Base-by-base conservation (phyloP, 495 filamentous ascomycete genomes). In the Pseudoneurospora amorphoporcata region DNA sequence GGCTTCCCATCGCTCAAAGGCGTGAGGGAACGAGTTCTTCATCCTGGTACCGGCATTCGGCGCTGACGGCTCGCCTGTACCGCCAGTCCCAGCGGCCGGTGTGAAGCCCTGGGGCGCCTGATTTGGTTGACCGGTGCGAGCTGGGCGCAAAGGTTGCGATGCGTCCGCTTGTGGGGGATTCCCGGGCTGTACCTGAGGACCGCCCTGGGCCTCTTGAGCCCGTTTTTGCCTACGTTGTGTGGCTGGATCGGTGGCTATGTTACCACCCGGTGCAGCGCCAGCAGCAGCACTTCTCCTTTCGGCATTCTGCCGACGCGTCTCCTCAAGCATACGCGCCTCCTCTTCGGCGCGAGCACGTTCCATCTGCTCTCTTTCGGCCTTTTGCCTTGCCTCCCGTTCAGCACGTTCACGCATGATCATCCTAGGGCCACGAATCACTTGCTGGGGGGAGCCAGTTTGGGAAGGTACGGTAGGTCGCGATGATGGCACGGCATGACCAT, bases 1-100 rank as follows among this genome's bases (percentile, higher is more conserved):
- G 0, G 91, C 93, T 75, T 99, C 95, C 95, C 96, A 99, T 53
- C 95, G 88, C 80, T 99, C 94, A 75, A 99, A 99, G 2, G 95
- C 95, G 82, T 99, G 96, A 17, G 96, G 95, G 79, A 98, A 97
- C 3, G 90, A 86, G 68, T 82, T 85, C 72, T 83, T 82, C 47
- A 81, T 75, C 41, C 83, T 80, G 71, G 79, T 75, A 9, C 79
- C 69, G 14, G 69, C 73, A n/a, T 77, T 71, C 8, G 75, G 77
- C 12, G 77, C 70, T 7, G 84, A 79, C 8, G 76, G 32, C 12
- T 83, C 84, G 39, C 75, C 79, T 17, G 75, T 14, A 65, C 37
- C 73, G 73, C 19, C 43, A 19, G 39, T 58, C 5, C 72, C 73
- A 7, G 72, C 68, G 1, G 72, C 72, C 39, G 73, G 43, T 10